phyloP scores from a whole-genome alignment of 768 basidiomycete genomes.

The Pholiota molesta region DNA sequence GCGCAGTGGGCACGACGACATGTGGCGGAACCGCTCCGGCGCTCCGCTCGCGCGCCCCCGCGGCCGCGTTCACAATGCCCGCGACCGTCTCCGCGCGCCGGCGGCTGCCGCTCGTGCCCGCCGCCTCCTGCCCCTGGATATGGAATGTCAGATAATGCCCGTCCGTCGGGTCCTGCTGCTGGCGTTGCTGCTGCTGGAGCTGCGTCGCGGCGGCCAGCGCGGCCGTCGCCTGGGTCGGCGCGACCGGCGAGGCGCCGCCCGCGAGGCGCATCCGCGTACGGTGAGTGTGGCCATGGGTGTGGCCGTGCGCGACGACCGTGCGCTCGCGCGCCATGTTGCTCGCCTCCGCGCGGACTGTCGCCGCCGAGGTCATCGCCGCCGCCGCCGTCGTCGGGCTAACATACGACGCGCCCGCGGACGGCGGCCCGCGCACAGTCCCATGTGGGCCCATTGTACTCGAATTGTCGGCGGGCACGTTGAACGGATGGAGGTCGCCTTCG shows the following conservation, averaged over 20 bases:
- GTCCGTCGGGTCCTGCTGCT: slow-evolving; percentile 21
- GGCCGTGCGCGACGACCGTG: slow-evolving; percentile 16
- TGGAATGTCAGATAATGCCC: slow-evolving; percentile 23
- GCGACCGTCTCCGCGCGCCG: slow-evolving; percentile 11
- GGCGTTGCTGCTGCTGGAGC: slow-evolving; percentile 10
- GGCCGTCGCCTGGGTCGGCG: background rate
- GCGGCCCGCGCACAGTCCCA: slow-evolving; percentile 2
- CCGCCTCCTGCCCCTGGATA: slow-evolving; percentile 13
- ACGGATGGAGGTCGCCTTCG: slow-evolving; percentile 6
- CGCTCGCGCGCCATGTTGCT: slow-evolving; percentile 24
- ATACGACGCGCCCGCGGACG: slow-evolving; percentile 3
- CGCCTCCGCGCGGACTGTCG: slow-evolving; percentile 17
- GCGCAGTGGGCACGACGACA: background rate
- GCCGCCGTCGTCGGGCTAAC: slow-evolving; percentile 9
- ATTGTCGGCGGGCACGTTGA: background rate
- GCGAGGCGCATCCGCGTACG: background rate
- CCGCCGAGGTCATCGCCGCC: background rate
- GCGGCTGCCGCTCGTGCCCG: background rate
- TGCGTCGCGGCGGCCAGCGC: background rate
- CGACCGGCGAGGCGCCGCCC: background rate
- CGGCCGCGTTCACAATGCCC: background rate
- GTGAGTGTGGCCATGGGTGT: background rate
- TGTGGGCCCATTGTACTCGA: background rate
- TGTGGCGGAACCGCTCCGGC: background rate
- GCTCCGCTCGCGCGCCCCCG: background rate